Evolutionary conservation across 345 rosid species (phyloP).

Genomic region (Citrus mangshanensis): DNA sequence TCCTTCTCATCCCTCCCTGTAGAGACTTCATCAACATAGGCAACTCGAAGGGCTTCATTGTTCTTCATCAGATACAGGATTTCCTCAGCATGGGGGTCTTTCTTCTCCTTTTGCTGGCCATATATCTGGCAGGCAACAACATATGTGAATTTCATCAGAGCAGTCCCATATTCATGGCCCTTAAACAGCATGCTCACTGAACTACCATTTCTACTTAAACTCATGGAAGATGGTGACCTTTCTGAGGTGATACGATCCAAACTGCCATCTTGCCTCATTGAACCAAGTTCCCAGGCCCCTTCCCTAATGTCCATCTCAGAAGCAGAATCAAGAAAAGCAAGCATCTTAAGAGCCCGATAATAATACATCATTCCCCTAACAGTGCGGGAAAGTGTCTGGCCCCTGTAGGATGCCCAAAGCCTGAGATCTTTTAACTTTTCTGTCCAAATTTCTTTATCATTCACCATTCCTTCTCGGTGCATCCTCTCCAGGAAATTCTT

Average conservation of each 20-base stretch:
- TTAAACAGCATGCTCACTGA: conserved; percentile 57
- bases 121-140: conserved; percentile 98
- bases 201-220: conserved; percentile 64
- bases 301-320: conserved; percentile 89
- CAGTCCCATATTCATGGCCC: conserved; percentile 86
- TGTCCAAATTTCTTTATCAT: conserved; percentile 67
- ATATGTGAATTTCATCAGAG: conserved; percentile 91
- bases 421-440: conserved; percentile 82
- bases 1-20: conserved; percentile 63
- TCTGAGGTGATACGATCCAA: conserved; percentile 36
- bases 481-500: conserved; percentile 89
- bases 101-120: conserved; percentile 85
- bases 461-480: conserved; percentile 77
- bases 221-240: conserved; percentile 45
- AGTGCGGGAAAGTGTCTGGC: conserved; percentile 92
- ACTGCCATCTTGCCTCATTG: conserved; percentile 53
- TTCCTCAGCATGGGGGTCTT: conserved; percentile 88
- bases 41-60: conserved; percentile 94
- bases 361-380: conserved; percentile 99
- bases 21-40: conserved; percentile 82
- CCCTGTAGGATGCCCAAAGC: conserved; percentile 98
- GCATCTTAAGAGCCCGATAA: conserved; percentile 92
- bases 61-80: conserved; percentile 74
- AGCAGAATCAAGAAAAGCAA: conserved; percentile 95
- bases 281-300: conserved; percentile 75